phyloP scores from a whole-genome alignment of 306 rosid species.

The Ceratonia siliqua region DNA sequence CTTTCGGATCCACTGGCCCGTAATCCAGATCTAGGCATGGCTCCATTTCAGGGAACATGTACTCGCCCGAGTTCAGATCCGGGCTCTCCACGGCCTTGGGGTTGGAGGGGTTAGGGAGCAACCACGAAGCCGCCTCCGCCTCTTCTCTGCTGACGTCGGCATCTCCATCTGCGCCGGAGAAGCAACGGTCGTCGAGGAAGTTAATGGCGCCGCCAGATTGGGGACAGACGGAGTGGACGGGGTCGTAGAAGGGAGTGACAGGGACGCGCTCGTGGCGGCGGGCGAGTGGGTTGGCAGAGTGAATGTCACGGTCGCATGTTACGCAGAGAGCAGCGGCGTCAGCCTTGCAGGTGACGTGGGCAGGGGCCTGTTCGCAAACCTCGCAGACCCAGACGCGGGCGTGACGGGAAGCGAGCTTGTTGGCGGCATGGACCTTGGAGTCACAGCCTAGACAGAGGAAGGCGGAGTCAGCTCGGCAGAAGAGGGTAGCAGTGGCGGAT shows the following conservation, averaged over 20 bases:
- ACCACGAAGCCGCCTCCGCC: constrained; percentile 95
- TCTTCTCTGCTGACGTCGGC: constrained; percentile 77
- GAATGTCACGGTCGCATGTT: constrained; percentile 88
- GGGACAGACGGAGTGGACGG: constrained; percentile 34
- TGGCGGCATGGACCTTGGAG: constrained; percentile 77
- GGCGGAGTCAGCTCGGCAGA: constrained; percentile 92
- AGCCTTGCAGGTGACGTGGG: constrained; percentile 91
- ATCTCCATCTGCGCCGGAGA: constrained; percentile 55
- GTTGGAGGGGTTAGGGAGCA: constrained; percentile 56
- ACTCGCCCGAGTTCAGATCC: constrained; percentile 66
- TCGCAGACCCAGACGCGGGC: constrained; percentile 83
- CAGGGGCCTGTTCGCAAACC: constrained; percentile 94
- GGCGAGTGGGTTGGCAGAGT: constrained; percentile 93
- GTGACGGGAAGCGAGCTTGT: constrained; percentile 97
- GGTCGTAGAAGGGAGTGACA: constrained; percentile 55
- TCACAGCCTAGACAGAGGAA: constrained; percentile 79
- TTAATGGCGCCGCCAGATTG: constrained; percentile 37
- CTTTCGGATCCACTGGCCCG: constrained; percentile 53
- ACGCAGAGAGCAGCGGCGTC: constrained; percentile 91
- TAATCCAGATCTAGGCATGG: constrained; percentile 80
- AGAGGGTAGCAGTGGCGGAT: constrained; percentile 76
- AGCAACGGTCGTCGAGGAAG: constrained; percentile 55
- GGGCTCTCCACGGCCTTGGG: constrained; percentile 50
- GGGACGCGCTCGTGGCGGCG: constrained; percentile 86
- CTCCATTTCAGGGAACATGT: constrained; percentile 56